A percentile compares a stretch with the other conserved stretches of the same genome.
Conservation (phyloP, 768 basidiomycete genomes). For the Plicaturopsis crispa region DNA sequence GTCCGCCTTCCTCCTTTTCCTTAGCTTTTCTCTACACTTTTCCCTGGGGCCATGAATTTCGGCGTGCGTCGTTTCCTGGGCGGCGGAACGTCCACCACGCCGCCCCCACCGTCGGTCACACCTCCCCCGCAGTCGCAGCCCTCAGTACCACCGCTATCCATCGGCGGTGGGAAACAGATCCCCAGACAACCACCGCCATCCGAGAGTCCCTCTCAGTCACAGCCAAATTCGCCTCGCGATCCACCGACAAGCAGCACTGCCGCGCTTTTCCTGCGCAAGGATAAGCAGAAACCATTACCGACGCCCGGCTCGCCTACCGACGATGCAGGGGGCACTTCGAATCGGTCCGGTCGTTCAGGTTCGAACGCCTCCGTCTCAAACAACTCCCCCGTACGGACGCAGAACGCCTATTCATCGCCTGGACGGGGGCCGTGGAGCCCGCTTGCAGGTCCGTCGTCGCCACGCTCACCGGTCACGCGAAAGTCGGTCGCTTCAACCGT, state of each 20-base stretch:
- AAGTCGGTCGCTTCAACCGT: slow-evolving; percentile 23
- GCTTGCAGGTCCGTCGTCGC: slow-evolving; percentile 34
- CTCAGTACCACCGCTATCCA: slow-evolving; percentile 39
- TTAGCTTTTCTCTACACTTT: too few species aligned
- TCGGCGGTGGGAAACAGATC: too few species aligned
- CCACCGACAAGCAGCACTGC: slow-evolving; percentile 33
- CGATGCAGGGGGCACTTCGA: slow-evolving; percentile 17
- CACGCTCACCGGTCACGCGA: slow-evolving; percentile 24
- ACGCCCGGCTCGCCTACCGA: slow-evolving; percentile 16
- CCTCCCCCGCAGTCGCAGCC: slow-evolving; percentile 10
- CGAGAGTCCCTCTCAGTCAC: slow-evolving; percentile 17
- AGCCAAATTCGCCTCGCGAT: slow-evolving; percentile 14
- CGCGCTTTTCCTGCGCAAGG: slow-evolving; percentile 46
- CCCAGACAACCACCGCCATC: slow-evolving; percentile 29
- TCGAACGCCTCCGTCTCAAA: slow-evolving; percentile 12
- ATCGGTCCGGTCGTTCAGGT: slow-evolving; percentile 17
- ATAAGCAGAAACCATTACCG: slow-evolving; percentile 27
- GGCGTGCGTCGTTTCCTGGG: slow-evolving; percentile 62
- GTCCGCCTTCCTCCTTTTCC: too few species aligned
- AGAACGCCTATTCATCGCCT: slow-evolving; percentile 15
- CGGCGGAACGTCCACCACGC: slow-evolving; percentile 25
- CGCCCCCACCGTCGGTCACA: slow-evolving; percentile 20
- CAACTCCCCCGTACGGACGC: slow-evolving; percentile 18
- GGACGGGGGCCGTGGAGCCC: too few species aligned
- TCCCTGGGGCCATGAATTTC: slow-evolving; percentile 48